Percentiles rank a stretch among this genome's conserved stretches.
phyloP scores from a whole-genome alignment of 768 basidiomycete species.

The Scleroderma bovista region DNA sequence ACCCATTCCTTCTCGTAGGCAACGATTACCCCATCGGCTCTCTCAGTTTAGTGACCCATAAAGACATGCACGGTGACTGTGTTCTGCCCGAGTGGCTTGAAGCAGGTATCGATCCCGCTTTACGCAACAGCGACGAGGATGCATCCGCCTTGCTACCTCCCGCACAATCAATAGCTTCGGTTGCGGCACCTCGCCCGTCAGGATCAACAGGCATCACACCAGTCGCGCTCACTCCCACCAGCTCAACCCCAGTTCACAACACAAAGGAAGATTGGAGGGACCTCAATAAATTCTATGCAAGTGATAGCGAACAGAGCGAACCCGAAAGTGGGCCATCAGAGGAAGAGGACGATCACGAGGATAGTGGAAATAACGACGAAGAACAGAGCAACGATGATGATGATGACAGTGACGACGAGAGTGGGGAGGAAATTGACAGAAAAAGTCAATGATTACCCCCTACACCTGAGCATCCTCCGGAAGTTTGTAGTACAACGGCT shows the following conservation, averaged over 20 bases:
- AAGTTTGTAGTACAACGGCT: slow-evolving; percentile 52
- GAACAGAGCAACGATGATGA: slow-evolving; percentile 20
- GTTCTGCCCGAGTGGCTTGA: slow-evolving; percentile 84
- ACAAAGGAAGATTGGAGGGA: slow-evolving; percentile 49
- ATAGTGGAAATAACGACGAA: slow-evolving; percentile 16
- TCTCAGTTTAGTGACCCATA: slow-evolving; percentile 55
- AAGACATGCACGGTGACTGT: slow-evolving; percentile 36
- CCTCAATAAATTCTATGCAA: slow-evolving; percentile 73
- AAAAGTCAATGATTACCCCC: slow-evolving; percentile 5
- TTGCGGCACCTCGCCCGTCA: slow-evolving; percentile 20
- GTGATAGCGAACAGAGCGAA: slow-evolving; percentile 29
- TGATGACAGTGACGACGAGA: slow-evolving; percentile 18
- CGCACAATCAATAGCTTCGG: slow-evolving; percentile 39
- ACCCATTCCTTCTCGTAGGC: slow-evolving; percentile 20
- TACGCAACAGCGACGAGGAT: slow-evolving; percentile 69
- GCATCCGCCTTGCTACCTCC: slow-evolving; percentile 22
- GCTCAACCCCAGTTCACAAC: slow-evolving; percentile 40
- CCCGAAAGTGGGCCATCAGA: slow-evolving; percentile 25
- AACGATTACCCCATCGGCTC: slow-evolving; percentile 55
- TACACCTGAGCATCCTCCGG: slow-evolving; percentile 41
- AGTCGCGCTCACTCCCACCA: slow-evolving; percentile 52
- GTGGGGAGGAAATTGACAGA: slow-evolving; percentile 10
- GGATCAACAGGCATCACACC: slow-evolving; percentile 35
- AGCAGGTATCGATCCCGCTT: slow-evolving; percentile 68
- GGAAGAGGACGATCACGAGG: slow-evolving; percentile 29